Evolutionary conservation across 1,284 basidiomycete species (phyloP), one percentile per base, ranked within the genome.

Genomic region (Cryptococcus deneoformans): DNA sequence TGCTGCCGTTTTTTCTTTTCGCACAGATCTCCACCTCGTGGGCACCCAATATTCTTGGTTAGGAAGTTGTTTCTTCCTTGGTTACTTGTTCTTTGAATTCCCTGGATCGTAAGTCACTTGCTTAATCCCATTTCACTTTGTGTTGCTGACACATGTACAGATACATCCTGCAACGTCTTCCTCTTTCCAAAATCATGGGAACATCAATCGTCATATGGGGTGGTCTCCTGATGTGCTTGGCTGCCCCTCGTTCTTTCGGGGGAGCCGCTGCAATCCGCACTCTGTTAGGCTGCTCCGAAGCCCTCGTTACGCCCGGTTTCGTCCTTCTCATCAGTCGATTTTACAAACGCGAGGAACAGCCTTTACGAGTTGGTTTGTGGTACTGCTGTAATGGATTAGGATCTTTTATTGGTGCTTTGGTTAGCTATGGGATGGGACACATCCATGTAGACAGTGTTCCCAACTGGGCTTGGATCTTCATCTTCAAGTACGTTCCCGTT

Each of bases 291-390:
- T 66, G 63, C 9, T 51, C 69, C 12, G 77, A 78, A 57, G 63
- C 70, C 0, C 63, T 73, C 6, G 67, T 78, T 47, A 75, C 74
- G 2, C 77, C 77, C 3, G 75, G 71, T 0, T 78, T 78, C 47
- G 62, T 73, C 6, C 58, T 77, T 14, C 63, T 78, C 52, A 68
- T 73, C 11, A 66, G 66, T 12, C 63, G 70, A 9, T 78, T 72
- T 59, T 78, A 77, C 56, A 68, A 62, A 51, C 54, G 69, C 6
- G 68, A 70, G 38, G 75, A 78, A 56, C 76, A 78, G 60, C 69
- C 72, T 1, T 59, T 71, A 9, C 62, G 70, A 36, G 47, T 49
- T 6, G 47, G 47, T 9, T n/a, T 49, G 20, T 49, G 47, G 47
- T 49, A 49, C 47, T 49, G 47, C 29, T 49, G 47, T 36, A 49